A percentile compares a stretch with the other conserved stretches of the same genome.
Conservation (phyloP, 148 eudicot species). For the Fallopia convolvulus region DNA sequence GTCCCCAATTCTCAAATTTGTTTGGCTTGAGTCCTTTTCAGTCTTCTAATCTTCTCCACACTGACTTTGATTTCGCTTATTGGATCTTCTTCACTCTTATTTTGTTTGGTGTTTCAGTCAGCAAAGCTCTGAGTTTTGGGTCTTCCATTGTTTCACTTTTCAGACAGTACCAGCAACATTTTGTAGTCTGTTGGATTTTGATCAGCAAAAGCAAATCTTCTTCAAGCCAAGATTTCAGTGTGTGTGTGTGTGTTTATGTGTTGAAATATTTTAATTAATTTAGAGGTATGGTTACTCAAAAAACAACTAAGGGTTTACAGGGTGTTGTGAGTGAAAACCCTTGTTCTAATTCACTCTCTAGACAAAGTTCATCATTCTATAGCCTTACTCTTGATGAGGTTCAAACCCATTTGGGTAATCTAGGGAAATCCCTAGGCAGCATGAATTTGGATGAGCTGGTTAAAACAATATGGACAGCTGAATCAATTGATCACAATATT, state of each 20-base stretch:
- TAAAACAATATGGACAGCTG: constrained; percentile 56
- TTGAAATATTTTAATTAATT: neutral
- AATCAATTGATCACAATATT: constrained; percentile 19
- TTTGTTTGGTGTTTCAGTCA: neutral
- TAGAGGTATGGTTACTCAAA: neutral
- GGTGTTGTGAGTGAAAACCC: neutral
- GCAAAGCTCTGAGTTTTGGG: no score
- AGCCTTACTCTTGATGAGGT: constrained; percentile 91
- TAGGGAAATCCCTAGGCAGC: constrained; percentile 77
- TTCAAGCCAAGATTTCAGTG: no score
- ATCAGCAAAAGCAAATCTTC: neutral
- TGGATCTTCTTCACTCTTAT: no score
- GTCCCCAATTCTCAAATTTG: neutral
- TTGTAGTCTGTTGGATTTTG: neutral
- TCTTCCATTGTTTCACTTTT: neutral
- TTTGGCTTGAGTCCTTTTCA: neutral
- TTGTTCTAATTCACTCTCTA: constrained; percentile 25
- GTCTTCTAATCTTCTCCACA: no score
- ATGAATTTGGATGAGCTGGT: constrained; percentile 97
- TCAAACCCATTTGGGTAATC: constrained; percentile 77
- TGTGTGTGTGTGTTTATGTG: no score
- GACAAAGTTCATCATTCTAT: constrained; percentile 64
- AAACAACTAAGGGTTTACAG: constrained; percentile 6
- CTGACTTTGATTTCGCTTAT: no score
- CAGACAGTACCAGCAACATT: neutral